Base-by-base conservation (phyloP, 768 basidiomycete species). In the Rhodotorula babjevae region DNA sequence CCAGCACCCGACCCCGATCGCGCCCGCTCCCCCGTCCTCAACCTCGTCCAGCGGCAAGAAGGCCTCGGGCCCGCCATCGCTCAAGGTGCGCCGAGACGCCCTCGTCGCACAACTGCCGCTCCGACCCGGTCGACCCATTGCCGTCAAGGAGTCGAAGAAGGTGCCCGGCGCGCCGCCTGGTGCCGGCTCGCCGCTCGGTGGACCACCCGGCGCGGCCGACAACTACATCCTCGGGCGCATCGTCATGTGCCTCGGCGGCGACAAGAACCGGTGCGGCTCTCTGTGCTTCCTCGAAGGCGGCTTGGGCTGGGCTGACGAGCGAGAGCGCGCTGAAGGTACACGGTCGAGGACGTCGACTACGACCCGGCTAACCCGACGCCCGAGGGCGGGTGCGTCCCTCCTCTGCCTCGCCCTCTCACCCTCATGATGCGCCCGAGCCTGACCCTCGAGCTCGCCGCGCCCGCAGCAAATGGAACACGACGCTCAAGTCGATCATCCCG, bases 201-300 rank as follows among this genome's bases (percentile, higher is more conserved):
- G 44, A 2, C 44, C 44, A 18, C 14, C 44, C 14, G 27, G 79
- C 76, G 47, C 50, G 50, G 23, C 27, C 11, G 79, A 80, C 18
- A 80, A 77, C 10, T 84, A 81, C 81, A 84, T 84, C 62, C 68
- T 83, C 63, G 82, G 82, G 3, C 75, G 76, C n/a, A 74, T 84
- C 40, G 73, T 80, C 42, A 66, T 62, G 36, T 80, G 77, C 71
- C 75, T 82, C 29, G 65, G 71, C 7, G 74, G 73, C 36, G 83
- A 83, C 69, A 81, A 79, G 79, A 81, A 78, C 21, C 61, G 77
- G 79, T 79, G 36, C 19, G 12, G 11, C 12, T 14, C 23, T 10
- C 11, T 11, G 27, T 14, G n/a, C 15, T 19, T 11, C 0, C 40
- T 47, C 19, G 25, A 23, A 3, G 21, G 44, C 27, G 11, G 9